Evolutionary conservation across 2,329 filamentous ascomycete genomes (phyloP).

Genomic region (Thermoascus crustaceus): DNA sequence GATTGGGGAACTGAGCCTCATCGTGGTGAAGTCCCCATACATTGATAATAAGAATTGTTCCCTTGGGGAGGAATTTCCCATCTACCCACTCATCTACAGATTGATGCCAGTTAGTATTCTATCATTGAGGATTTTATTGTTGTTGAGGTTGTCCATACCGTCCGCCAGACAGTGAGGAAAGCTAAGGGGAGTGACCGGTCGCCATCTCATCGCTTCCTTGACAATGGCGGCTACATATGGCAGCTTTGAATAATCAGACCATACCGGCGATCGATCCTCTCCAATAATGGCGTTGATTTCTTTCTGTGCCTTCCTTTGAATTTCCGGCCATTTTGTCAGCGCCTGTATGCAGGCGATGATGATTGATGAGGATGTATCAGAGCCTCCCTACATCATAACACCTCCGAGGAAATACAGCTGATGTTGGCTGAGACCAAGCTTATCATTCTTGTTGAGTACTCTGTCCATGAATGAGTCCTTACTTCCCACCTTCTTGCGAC

Average conservation of each 20-base stretch:
- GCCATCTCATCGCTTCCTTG: conserved; percentile 51
- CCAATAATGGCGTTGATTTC: conserved; percentile 47
- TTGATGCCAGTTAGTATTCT: conserved; percentile 10
- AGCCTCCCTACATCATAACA: conserved; percentile 33
- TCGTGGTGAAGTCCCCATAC: conserved; percentile 42
- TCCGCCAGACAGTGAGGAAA: conserved; percentile 39
- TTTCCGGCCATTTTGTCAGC: conserved; percentile 32
- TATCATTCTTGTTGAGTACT: conserved; percentile 36
- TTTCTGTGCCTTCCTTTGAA: conserved; percentile 32
- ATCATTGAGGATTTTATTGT: not conserved
- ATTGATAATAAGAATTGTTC: conserved; percentile 37
- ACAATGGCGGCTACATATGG: conserved; percentile 49
- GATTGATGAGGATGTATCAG: conserved; percentile 38
- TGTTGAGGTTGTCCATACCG: conserved; percentile 14
- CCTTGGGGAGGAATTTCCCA: conserved; percentile 41
- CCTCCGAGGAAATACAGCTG: conserved; percentile 36
- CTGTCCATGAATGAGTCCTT: conserved; percentile 33
- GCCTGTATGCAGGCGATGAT: conserved; percentile 40
- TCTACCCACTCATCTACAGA: conserved; percentile 32
- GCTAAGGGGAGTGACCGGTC: conserved; percentile 45
- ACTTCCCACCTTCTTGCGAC: conserved; percentile 19
- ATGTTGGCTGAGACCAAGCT: conserved; percentile 26
- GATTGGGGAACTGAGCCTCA: conserved; percentile 28
- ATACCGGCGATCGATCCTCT: conserved; percentile 37
- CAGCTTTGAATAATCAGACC: conserved; percentile 41